Conservation (phyloP, 768 basidiomycete genomes). For the Boletus pseudo-olivaceus region DNA sequence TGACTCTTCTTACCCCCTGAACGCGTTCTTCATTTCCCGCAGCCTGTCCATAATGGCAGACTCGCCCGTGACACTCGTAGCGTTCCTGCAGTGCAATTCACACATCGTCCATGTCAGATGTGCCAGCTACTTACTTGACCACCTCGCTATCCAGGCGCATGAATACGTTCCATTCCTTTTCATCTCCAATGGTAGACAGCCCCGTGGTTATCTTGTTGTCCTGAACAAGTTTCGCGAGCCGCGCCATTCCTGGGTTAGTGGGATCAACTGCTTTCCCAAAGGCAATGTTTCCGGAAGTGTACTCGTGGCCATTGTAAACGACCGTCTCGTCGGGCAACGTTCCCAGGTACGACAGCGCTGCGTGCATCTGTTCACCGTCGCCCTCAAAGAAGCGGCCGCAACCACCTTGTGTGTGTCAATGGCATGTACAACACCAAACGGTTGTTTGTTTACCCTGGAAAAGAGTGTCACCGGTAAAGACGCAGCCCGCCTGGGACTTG, state of each 20-base stretch:
- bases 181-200: slow-evolving; percentile 85
- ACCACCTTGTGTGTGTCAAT: slow-evolving; percentile 48
- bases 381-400: slow-evolving; percentile 97
- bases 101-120: not conserved
- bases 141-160: slow-evolving; percentile 70
- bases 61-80: slow-evolving; percentile 41
- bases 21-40: slow-evolving; percentile 82
- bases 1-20: slow-evolving; percentile 41
- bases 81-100: slow-evolving; percentile 39
- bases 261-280: slow-evolving; percentile 69
- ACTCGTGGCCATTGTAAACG: slow-evolving; percentile 91
- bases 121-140: slow-evolving; percentile 50
- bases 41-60: slow-evolving; percentile 68
- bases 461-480: slow-evolving; percentile 95
- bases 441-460: slow-evolving; percentile 46
- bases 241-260: slow-evolving; percentile 55
- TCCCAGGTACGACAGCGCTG: slow-evolving; percentile 62
- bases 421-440: not conserved
- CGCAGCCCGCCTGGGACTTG: slow-evolving; percentile 57
- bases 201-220: slow-evolving; percentile 70
- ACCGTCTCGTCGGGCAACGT: slow-evolving; percentile 76
- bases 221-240: slow-evolving; percentile 55
- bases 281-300: slow-evolving; percentile 69
- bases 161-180: slow-evolving; percentile 95
- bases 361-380: slow-evolving; percentile 73